Evolutionary conservation across 768 basidiomycete genomes (phyloP), one percentile per base, ranked within the genome.

Genomic region (Panaeolus cyanescens): DNA sequence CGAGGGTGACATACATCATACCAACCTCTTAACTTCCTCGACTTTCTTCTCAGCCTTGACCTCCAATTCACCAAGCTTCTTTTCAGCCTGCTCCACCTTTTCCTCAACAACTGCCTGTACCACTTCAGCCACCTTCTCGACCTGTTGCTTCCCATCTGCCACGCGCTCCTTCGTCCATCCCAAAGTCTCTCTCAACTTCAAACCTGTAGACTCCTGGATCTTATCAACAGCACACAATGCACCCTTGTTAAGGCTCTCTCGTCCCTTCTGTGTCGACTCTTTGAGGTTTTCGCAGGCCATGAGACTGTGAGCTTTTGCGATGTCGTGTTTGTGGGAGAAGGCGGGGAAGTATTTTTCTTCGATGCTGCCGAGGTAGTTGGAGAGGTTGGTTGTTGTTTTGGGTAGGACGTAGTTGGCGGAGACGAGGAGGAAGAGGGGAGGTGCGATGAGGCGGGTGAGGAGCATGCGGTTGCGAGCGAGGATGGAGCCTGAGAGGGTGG

Each of bases 341-440:
- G 76, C 72, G 1, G 95, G 95, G 67, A 87, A 77, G 71, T 93
- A 86, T 1, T 72, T 71, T 20, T 88, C 85, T 74, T 97, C 95
- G 53, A 96, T 78, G 12, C 81, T 79, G 33, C 83, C 83, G 50
- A 88, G 71, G 78, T 92, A 94, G 2, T 67, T 71, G 10, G 83
- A 79, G 65, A 96, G 74, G 70, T 95, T 95, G 59, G 74, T 66
- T 2, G 90, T 82, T 5, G 93, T 92, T 71, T 89, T 81, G 4
- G 96, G 96, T 39, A 97, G 86, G 86, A 97, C 96, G 73, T 96
- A 88, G 59, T 86, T 79, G 45, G 89, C 78, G 30, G 95, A 87
- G 61, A 84, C 70, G 59, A 90, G 58, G 65, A 95, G 75, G 72
- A 95, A 84, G 22, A 85, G 62, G 0, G 96, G 91, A 0, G 96